Evolutionary conservation across 2,329 filamentous ascomycete genomes (phyloP).

Genomic region (Trichophyton rubrum): DNA sequence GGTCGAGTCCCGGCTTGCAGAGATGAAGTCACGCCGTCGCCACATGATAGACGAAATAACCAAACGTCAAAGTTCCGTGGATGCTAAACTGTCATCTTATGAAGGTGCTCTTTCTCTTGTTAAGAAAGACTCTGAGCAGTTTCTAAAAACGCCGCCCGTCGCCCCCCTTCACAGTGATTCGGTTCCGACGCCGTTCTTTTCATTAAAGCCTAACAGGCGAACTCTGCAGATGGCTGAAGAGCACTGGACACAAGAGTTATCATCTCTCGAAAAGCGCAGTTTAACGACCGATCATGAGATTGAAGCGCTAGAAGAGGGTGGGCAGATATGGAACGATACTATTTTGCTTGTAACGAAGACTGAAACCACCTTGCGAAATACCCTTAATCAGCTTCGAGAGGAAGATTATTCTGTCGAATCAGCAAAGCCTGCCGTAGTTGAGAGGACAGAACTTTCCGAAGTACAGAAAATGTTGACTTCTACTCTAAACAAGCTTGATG

Average conservation of each 20-base stretch:
- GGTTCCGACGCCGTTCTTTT: conserved; percentile 33
- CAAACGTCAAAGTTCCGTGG: conserved; percentile 44
- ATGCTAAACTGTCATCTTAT: conserved; percentile 48
- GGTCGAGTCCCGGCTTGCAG: conserved; percentile 43
- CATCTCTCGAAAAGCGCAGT: conserved; percentile 32
- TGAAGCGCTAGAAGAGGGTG: conserved; percentile 46
- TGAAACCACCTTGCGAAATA: conserved; percentile 32
- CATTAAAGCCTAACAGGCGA: conserved; percentile 43
- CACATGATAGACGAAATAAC: conserved; percentile 42
- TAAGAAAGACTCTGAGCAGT: conserved; percentile 42
- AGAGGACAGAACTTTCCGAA: conserved; percentile 8
- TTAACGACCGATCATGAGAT: conserved; percentile 41
- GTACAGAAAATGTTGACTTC: conserved; percentile 36
- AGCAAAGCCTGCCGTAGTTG: background rate
- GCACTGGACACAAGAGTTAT: conserved; percentile 42
- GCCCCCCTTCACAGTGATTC: conserved; percentile 24
- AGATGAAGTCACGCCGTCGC: conserved; percentile 44
- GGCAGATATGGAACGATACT: conserved; percentile 45
- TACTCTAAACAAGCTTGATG: conserved; percentile 37
- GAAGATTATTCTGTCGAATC: conserved; percentile 8
- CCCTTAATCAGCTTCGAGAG: conserved; percentile 24
- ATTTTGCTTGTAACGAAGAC: conserved; percentile 41
- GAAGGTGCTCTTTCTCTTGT: conserved; percentile 43
- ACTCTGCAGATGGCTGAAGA: conserved; percentile 50
- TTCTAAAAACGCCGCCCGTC: conserved; percentile 38